phyloP scores from a whole-genome alignment of 2,329 filamentous ascomycete genomes.

The Orbilia oligospora region DNA sequence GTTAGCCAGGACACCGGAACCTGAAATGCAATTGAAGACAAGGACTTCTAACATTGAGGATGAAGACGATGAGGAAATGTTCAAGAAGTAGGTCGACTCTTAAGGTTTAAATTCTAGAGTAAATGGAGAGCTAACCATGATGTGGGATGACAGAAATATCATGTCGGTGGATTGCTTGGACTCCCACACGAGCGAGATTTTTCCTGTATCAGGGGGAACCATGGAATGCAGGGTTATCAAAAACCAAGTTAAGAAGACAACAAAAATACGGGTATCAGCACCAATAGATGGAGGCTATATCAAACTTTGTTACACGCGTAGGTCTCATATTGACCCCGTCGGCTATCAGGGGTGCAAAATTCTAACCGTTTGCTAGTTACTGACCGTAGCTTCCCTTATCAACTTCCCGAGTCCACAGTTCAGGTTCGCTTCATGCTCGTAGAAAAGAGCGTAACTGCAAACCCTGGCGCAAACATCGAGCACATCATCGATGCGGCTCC shows the following conservation, averaged over 20 bases:
- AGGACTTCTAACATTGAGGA: conserved; percentile 42
- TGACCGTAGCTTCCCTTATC: conserved; percentile 57
- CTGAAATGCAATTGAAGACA: conserved; percentile 25
- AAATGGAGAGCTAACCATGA: background rate
- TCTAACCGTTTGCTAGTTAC: conserved; percentile 37
- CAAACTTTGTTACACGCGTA: conserved; percentile 55
- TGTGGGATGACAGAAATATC: conserved; percentile 33
- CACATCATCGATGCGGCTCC: conserved; percentile 15
- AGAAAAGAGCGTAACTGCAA: conserved; percentile 34
- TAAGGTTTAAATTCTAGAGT: background rate
- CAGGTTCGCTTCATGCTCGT: conserved; percentile 60
- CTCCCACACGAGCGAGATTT: conserved; percentile 48
- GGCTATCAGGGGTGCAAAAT: background rate
- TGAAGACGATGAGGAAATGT: conserved; percentile 50
- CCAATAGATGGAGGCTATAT: conserved; percentile 50
- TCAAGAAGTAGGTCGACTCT: conserved; percentile 36
- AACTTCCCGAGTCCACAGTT: conserved; percentile 55
- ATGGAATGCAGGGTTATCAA: conserved; percentile 60
- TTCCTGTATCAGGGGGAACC: conserved; percentile 32
- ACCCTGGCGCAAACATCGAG: conserved; percentile 39
- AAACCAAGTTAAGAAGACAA: conserved; percentile 50
- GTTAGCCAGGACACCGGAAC: conserved; percentile 34
- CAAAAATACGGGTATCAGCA: conserved; percentile 43
- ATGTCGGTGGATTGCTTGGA: conserved; percentile 53
- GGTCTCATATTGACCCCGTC: background rate